These are phyloP conservation scores for Purshia tridentata DNA, from an alignment of 306 rosid genomes.

Conservation along the genomic window DNA sequence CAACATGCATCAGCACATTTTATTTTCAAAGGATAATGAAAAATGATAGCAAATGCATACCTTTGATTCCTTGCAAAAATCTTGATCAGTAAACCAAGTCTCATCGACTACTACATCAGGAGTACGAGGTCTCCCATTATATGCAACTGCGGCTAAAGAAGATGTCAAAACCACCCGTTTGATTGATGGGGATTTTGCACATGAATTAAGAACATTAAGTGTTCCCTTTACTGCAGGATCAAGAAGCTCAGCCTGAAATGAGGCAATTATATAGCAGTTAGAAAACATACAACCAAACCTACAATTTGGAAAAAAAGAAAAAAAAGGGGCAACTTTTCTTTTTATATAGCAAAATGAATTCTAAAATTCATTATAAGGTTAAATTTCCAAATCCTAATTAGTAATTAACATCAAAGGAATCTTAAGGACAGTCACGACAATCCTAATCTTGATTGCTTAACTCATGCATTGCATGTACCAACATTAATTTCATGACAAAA, in stretches of 20 bases:
- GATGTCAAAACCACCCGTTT: slow-evolving; percentile 57
- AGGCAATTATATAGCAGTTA: neutral
- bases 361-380: neutral
- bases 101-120: slow-evolving; percentile 49
- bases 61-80: slow-evolving; percentile 36
- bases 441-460: neutral
- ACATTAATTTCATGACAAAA: neutral
- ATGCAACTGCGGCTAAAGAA: slow-evolving; percentile 47
- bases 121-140: slow-evolving; percentile 33
- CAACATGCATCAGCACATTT: neutral
- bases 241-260: slow-evolving; percentile 48
- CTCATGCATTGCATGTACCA: neutral
- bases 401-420: neutral
- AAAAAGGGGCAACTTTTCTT: neutral
- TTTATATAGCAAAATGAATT: neutral
- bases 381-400: neutral
- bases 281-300: neutral
- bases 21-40: neutral
- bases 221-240: slow-evolving; percentile 64
- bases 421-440: neutral
- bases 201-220: slow-evolving; percentile 48
- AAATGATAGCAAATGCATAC: slow-evolving; percentile 21
- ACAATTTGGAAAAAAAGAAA: neutral
- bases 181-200: slow-evolving; percentile 38
- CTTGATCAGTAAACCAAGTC: slow-evolving; percentile 52